Evolutionary conservation across 805 yeast genomes (phyloP), one percentile per base, ranked within the genome.

Genomic region (Lipomyces kockii): DNA sequence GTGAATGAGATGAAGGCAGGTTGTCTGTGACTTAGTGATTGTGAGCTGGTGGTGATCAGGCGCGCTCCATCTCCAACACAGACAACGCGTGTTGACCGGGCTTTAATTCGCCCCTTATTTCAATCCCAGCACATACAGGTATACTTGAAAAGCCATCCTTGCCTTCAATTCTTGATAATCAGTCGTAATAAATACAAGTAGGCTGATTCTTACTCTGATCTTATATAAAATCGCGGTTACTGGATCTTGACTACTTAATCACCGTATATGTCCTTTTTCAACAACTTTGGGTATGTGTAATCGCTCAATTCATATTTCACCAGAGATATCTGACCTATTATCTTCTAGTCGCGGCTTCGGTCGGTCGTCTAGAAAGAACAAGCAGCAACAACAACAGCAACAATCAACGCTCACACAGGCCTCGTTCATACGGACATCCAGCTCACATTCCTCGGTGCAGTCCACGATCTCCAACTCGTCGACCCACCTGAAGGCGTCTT

Each of bases 301-400:
- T 43, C 22, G 22, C 49, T 6, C 22, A n/a, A n/a, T 43, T 17
- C 14, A 55, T 61, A 25, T 25, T 51, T 37, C 56, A 29, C 12
- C 29, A 25, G 56, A 25, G 3, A 11, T 29, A n/a, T 5, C 46
- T 66, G 17, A 46, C 46, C 27, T 35, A 7, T 27, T 7, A 2
- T 7, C 8, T 3, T 14, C 22, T 55, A 60, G 67, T 65, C 84
- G 87, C 76, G 88, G 89, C 9, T 85, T 87, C 70, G 88, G 89
- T n/a, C 83, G 89, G 74, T 80, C 80, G 64, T 81, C 84, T 17
- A 83, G 84, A 65, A 83, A 83, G 75, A 82, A 76, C 70, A 82
- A 83, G 74, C 80, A 79, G 46, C 76, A 74, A 22, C 70, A 73
- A 64, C 70, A 68, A 60, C 74, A 71, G 11, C 74, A 71, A 54